Evolutionary conservation across 2,329 filamentous ascomycete genomes (phyloP).

Genomic region (Trichoderma pleuroti): DNA sequence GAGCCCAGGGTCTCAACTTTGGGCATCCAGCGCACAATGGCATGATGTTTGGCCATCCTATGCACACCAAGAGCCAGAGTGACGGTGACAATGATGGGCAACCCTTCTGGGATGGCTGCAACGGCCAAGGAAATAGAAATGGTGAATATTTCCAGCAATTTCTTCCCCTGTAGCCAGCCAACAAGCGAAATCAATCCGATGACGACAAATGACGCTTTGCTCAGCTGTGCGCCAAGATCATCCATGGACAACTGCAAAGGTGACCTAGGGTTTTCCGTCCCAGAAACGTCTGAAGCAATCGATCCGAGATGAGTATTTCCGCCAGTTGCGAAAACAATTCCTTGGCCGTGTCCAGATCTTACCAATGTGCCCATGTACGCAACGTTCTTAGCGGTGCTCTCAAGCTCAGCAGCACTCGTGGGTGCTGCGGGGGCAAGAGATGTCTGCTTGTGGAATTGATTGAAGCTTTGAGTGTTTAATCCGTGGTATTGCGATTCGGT

Average conservation of each 20-base stretch:
- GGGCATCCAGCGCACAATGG: conserved; percentile 91
- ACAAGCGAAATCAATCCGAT: conserved; percentile 91
- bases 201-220: conserved; percentile 92
- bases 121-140: conserved; percentile 96
- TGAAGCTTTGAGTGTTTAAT: conserved; percentile 28
- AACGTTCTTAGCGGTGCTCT: conserved; percentile 75
- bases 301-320: conserved; percentile 92
- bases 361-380: conserved; percentile 98
- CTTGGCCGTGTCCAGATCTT: conserved; percentile 90
- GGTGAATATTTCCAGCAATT: conserved; percentile 90
- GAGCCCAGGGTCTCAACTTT: conserved; percentile 97
- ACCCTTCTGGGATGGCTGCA: conserved; percentile 89
- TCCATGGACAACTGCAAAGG: conserved; percentile 97
- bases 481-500: conserved; percentile 51
- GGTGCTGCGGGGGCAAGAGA: conserved; percentile 39
- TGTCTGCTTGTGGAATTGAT: conserved; percentile 38
- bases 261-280: conserved; percentile 92
- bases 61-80: conserved; percentile 92
- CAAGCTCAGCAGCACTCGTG: conserved; percentile 57
- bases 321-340: conserved; percentile 95
- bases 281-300: conserved; percentile 88
- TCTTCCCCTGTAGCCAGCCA: conserved; percentile 85
- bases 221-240: conserved; percentile 89
- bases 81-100: conserved; percentile 97
- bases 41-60: conserved; percentile 91